These are phyloP conservation scores for Crotalaria pallida DNA, from an alignment of 306 rosid genomes.

Conservation along the genomic window DNA sequence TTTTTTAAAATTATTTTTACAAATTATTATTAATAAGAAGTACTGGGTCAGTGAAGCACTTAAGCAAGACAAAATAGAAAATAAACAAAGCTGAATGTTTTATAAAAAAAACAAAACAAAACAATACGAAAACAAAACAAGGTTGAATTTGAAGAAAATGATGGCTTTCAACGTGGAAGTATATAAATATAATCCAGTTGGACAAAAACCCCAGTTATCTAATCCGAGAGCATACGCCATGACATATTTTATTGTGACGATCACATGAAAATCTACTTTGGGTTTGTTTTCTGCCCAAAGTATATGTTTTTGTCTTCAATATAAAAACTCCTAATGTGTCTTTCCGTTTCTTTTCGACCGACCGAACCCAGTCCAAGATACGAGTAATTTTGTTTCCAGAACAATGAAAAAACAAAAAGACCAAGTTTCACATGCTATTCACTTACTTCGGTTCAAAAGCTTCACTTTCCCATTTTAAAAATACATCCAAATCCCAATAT, in stretches of 20 bases:
- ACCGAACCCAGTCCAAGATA: constrained; percentile 57
- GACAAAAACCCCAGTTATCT: constrained; percentile 5
- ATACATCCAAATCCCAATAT: constrained; percentile 27
- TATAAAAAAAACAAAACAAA: too few species aligned
- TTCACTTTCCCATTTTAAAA: constrained; percentile 41
- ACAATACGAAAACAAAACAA: too few species aligned
- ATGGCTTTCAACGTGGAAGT: constrained; percentile 10
- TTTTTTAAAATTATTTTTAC: too few species aligned
- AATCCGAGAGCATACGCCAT: constrained; percentile 10
- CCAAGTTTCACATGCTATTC: constrained; percentile 43
- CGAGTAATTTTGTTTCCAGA: constrained; percentile 46
- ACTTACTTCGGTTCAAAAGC: constrained; percentile 33
- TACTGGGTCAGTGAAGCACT: too few species aligned
- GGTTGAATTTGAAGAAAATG: constrained; percentile 31
- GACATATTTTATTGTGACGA: neutral
- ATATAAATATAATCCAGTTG: too few species aligned
- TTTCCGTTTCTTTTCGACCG: constrained; percentile 44
- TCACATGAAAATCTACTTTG: constrained; percentile 22
- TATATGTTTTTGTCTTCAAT: constrained; percentile 29
- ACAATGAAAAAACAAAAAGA: constrained; percentile 22
- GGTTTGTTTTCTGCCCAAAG: too few species aligned
- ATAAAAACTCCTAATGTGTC: constrained; percentile 31
- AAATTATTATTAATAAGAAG: too few species aligned
- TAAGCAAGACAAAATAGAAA: too few species aligned
- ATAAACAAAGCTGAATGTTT: too few species aligned